phyloP scores from a whole-genome alignment of 2,329 filamentous ascomycete genomes.

The Periglandula ipomoeae region DNA sequence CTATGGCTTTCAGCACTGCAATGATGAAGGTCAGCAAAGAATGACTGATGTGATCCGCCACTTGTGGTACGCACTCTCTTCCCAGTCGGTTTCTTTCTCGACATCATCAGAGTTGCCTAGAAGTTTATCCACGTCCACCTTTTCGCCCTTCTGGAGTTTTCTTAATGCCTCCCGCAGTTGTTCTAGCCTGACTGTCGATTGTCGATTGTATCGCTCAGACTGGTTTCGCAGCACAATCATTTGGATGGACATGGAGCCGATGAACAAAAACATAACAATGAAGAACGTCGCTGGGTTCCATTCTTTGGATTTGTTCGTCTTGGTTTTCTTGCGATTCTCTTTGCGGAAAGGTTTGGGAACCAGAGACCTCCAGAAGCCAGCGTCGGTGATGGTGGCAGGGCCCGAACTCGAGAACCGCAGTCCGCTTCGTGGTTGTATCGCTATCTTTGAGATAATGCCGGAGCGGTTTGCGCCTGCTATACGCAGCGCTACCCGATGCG shows the following conservation, averaged over 20 bases:
- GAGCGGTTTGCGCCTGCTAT: neutral
- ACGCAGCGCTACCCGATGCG: slow-evolving; percentile 3
- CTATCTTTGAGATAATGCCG: neutral
- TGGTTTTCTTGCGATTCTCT: slow-evolving; percentile 26
- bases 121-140: slow-evolving; percentile 75
- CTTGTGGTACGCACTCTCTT: slow-evolving; percentile 53
- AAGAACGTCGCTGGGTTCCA: slow-evolving; percentile 81
- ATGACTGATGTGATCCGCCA: too few relatives aligned
- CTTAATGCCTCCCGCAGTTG: slow-evolving; percentile 68
- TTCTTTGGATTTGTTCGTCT: slow-evolving; percentile 43
- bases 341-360: slow-evolving; percentile 57
- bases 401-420: slow-evolving; percentile 26
- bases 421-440: neutral
- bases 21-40: too few relatives aligned
- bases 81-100: slow-evolving; percentile 75
- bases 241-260: slow-evolving; percentile 93
- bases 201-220: slow-evolving; percentile 60
- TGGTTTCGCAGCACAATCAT: slow-evolving; percentile 75
- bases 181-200: slow-evolving; percentile 70
- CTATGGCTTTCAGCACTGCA: slow-evolving; percentile 56
- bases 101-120: slow-evolving; percentile 66
- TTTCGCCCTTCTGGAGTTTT: slow-evolving; percentile 59
- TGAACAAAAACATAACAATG: slow-evolving; percentile 72
- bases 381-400: slow-evolving; percentile 42
- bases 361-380: slow-evolving; percentile 60